phyloP scores from a whole-genome alignment of 164 flowering plant genomes.

The Magnolia sinica region DNA sequence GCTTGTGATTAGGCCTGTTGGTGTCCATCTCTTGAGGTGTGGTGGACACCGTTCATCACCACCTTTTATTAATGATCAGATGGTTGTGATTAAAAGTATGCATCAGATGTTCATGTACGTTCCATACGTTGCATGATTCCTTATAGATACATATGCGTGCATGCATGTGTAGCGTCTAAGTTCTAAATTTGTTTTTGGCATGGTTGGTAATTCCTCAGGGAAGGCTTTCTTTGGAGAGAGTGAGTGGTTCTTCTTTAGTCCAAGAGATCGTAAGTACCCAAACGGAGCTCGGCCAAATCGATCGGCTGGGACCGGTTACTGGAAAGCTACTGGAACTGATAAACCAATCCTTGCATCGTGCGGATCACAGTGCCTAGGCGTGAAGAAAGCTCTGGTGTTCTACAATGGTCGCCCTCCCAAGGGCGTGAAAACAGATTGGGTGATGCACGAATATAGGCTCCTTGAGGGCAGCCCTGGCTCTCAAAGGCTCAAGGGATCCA shows the following conservation, averaged over 20 bases:
- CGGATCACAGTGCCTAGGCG: slow-evolving; percentile 42
- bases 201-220: slow-evolving; percentile 32
- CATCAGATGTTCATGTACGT: no score
- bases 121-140: no score
- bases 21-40: no score
- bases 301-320: slow-evolving; percentile 24
- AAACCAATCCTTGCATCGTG: slow-evolving; percentile 36
- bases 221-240: slow-evolving; percentile 85
- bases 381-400: slow-evolving; percentile 55
- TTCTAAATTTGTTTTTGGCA: no score
- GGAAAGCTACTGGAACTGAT: slow-evolving; percentile 22
- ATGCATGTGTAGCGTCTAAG: neutral
- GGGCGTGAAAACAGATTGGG: slow-evolving; percentile 51
- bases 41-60: no score
- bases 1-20: no score
- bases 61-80: no score
- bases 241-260: slow-evolving; percentile 81
- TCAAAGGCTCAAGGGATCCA: slow-evolving; percentile 26
- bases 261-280: slow-evolving; percentile 44
- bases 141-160: neutral
- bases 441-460: slow-evolving; percentile 49
- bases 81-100: no score
- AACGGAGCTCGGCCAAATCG: slow-evolving; percentile 88
- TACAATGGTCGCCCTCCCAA: slow-evolving; percentile 55
- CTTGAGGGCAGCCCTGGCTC: slow-evolving; percentile 18